Percentiles rank a stretch among this genome's conserved stretches.
Conservation (phyloP, 495 filamentous ascomycete species). For the Astrocystis sublimbata region DNA sequence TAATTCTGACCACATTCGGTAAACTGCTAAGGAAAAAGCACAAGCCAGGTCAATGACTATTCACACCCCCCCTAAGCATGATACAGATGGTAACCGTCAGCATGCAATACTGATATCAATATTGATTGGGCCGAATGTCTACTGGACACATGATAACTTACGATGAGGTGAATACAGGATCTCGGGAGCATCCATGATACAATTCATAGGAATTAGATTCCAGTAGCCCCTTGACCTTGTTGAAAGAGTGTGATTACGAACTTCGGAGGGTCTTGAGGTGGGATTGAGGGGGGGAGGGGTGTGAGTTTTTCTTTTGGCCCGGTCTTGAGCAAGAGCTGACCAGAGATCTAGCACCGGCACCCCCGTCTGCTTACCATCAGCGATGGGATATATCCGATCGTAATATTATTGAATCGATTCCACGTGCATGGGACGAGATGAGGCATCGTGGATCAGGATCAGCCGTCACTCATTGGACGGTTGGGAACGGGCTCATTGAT, state of each 20-base stretch:
- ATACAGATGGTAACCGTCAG: neutral
- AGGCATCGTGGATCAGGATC: constrained; percentile 3
- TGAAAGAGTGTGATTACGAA: neutral
- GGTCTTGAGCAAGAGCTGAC: neutral
- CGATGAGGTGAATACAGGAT: too few relatives aligned
- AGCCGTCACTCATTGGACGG: neutral
- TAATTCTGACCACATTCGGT: neutral
- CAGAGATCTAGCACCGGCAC: neutral
- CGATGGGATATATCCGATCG: constrained; percentile 5
- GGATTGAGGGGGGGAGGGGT: neutral
- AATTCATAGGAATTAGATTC: neutral
- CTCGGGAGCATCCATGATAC: too few relatives aligned
- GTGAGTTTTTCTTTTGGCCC: constrained; percentile 9
- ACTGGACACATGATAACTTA: too few relatives aligned
- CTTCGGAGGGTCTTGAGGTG: too few relatives aligned
- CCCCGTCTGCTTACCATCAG: constrained; percentile 1
- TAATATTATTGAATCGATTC: constrained; percentile 7
- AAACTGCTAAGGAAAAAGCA: neutral
- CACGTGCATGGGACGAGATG: constrained; percentile 5
- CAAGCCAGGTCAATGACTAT: neutral
- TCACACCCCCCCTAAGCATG: neutral
- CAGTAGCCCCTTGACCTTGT: neutral
- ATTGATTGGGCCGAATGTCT: too few relatives aligned
- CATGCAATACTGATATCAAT: neutral
- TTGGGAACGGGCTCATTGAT: neutral